A percentile compares a stretch with the other conserved stretches of the same genome.
Evolutionary conservation across 192 early-diverging fungal genomes (phyloP).

Genomic region (Coemansia sp.): DNA sequence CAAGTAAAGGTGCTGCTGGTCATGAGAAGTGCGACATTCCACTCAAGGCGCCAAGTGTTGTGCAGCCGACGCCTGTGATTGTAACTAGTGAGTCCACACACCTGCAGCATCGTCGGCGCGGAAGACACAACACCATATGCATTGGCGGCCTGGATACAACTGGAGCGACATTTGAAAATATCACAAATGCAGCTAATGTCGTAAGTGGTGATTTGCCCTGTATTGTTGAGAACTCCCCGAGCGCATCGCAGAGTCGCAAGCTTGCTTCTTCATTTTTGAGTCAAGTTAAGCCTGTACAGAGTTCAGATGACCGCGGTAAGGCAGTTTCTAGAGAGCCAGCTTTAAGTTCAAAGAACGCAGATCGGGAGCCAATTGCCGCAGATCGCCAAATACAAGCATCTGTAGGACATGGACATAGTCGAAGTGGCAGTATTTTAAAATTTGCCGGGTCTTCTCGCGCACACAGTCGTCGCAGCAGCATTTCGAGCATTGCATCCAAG

Average conservation of each 20-base stretch:
- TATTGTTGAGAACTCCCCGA: constrained; percentile 14
- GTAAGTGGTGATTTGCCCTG: constrained; percentile 2
- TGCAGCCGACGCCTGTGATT: constrained; percentile 9
- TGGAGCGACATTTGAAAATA: constrained; percentile 19
- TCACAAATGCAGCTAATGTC: not conserved
- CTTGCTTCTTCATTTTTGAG: not conserved
- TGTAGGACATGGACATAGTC: not conserved
- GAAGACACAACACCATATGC: constrained; percentile 29
- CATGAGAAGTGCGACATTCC: not conserved
- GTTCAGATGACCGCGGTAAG: not conserved
- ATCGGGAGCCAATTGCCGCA: not conserved
- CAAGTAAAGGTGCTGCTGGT: not conserved
- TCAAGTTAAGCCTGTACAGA: not conserved
- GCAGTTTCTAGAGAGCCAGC: not conserved
- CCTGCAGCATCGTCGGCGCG: constrained; percentile 4
- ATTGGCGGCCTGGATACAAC: constrained; percentile 25
- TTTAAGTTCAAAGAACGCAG: not conserved
- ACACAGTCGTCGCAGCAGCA: constrained; percentile 46
- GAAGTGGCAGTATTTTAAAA: constrained; percentile 20
- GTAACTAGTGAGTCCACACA: constrained; percentile 5
- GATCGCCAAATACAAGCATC: not conserved
- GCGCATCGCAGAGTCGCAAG: not conserved
- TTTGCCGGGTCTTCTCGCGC: constrained; percentile 24
- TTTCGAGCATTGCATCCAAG: constrained; percentile 16
- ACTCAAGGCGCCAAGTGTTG: constrained; percentile 8